phyloP scores from a whole-genome alignment of 225 moss, liverwort and hornwort genomes.

The Sphagnum contortum region DNA sequence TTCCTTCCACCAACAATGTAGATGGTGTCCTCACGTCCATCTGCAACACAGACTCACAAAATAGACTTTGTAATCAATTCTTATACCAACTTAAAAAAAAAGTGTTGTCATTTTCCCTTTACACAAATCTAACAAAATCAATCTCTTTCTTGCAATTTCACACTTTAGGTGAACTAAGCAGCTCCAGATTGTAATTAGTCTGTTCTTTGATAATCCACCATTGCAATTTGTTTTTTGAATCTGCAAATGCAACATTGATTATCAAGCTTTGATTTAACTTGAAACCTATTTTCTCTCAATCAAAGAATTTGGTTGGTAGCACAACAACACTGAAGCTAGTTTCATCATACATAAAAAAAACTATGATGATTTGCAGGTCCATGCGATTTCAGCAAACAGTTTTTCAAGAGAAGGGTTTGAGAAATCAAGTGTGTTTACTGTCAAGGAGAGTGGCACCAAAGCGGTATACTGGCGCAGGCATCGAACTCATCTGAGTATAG shows the following conservation, averaged over 20 bases:
- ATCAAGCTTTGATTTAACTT: no score
- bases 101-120: no score
- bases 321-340: neutral
- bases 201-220: neutral
- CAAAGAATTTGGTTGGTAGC: neutral
- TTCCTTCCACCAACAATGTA: constrained; percentile 68
- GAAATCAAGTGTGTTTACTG: constrained; percentile 29
- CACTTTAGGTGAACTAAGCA: no score
- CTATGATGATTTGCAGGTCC: neutral
- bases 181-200: no score
- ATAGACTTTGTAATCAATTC: neutral
- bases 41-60: constrained; percentile 8
- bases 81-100: neutral
- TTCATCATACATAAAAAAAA: neutral
- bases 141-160: no score
- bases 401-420: no score
- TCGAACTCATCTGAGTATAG: constrained; percentile 32
- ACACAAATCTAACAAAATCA: no score
- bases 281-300: no score
- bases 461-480: constrained; percentile 70
- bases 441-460: constrained; percentile 57
- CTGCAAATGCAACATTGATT: neutral
- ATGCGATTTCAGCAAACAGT: no score
- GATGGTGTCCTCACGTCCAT: constrained; percentile 49
- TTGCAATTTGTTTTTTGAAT: neutral